Percentiles rank a stretch among this genome's conserved stretches.
Conservation (phyloP, 2,329 filamentous ascomycete genomes). For the Diplodia sapinea region DNA sequence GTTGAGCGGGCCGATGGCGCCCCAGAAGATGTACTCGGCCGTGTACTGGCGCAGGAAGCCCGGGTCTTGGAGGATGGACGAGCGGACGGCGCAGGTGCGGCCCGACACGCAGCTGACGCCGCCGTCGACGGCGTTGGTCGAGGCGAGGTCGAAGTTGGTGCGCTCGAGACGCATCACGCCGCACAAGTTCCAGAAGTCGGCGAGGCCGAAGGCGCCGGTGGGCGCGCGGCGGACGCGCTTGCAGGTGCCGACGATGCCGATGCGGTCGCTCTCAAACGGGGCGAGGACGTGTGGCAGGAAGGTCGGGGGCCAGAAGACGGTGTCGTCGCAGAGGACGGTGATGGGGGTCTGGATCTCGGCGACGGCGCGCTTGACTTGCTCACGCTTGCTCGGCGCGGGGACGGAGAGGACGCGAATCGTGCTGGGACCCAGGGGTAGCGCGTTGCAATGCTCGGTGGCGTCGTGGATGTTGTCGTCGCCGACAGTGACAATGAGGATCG, state of each 20-base stretch:
- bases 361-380: conserved; percentile 54
- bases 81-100: conserved; percentile 39
- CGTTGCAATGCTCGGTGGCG: conserved; percentile 42
- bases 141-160: conserved; percentile 44
- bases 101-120: conserved; percentile 44
- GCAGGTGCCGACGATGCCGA: conserved; percentile 33
- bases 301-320: conserved; percentile 57
- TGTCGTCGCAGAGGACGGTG: conserved; percentile 59
- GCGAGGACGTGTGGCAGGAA: conserved; percentile 55
- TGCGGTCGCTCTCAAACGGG: conserved; percentile 37
- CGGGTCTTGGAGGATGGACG: conserved; percentile 36
- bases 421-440: conserved; percentile 30
- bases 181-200: conserved; percentile 37
- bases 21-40: conserved; percentile 37
- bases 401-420: conserved; percentile 33
- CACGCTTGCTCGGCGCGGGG: conserved; percentile 54
- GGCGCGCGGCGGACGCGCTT: conserved; percentile 21
- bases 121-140: conserved; percentile 42
- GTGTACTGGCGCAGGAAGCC: conserved; percentile 37
- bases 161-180: conserved; percentile 42
- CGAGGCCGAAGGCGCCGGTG: conserved; percentile 2
- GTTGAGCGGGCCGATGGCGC: conserved; percentile 32
- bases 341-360: conserved; percentile 49
- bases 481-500: conserved; percentile 56
- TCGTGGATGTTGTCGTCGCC: conserved; percentile 40